phyloP scores from a whole-genome alignment of 2,329 filamentous ascomycete species.

The Neoascochyta sp. region DNA sequence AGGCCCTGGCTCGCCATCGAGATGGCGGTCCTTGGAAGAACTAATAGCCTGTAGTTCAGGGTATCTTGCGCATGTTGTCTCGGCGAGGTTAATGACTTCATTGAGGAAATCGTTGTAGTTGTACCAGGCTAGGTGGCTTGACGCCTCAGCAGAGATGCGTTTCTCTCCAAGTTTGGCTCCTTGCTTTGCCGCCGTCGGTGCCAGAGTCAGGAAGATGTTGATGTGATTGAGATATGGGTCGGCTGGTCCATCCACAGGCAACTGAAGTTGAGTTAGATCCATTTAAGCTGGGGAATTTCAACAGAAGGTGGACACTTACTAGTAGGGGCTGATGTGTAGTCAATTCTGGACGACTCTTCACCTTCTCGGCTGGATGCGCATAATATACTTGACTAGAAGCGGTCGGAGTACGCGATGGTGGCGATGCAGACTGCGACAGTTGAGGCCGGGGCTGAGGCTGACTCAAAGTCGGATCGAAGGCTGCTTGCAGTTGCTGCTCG shows the following conservation, averaged over 20 bases:
- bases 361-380: background rate
- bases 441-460: constrained; percentile 1
- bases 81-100: constrained; percentile 15
- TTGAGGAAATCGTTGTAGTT: constrained; percentile 17
- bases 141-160: constrained; percentile 13
- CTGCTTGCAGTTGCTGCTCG: constrained; percentile 13
- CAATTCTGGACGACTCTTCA: too few species aligned
- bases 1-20: too few species aligned
- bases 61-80: constrained; percentile 1
- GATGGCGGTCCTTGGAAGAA: too few species aligned
- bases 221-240: constrained; percentile 42
- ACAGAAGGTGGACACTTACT: constrained; percentile 3
- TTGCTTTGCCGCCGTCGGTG: constrained; percentile 50
- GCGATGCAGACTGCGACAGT: constrained; percentile 2
- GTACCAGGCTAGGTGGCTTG: constrained; percentile 14
- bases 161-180: constrained; percentile 40
- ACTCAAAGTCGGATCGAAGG: constrained; percentile 9
- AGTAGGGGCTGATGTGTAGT: too few species aligned
- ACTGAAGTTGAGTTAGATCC: too few species aligned
- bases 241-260: constrained; percentile 5
- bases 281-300: too few species aligned
- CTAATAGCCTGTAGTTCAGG: too few species aligned
- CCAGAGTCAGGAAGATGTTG: constrained; percentile 60
- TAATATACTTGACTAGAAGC: background rate
- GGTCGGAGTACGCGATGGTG: constrained; percentile 1